These are phyloP conservation scores for Panellus pusillus DNA, from an alignment of 768 basidiomycete species.

Conservation along the genomic window DNA sequence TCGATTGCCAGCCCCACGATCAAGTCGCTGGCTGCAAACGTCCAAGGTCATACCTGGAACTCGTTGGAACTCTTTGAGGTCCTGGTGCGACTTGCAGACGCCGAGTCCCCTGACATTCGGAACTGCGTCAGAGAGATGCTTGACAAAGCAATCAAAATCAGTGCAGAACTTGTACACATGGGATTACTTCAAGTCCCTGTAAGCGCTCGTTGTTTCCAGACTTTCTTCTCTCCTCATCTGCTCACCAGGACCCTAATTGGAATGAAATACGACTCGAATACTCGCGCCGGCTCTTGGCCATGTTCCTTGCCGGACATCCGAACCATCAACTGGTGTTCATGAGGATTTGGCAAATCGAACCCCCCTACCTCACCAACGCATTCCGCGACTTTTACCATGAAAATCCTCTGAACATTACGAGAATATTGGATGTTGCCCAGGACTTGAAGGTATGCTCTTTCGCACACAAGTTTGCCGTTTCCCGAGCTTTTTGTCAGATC, in stretches of 20 bases:
- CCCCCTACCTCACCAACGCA: conserved; percentile 80
- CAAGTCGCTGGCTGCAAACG: conserved; percentile 84
- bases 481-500: conserved; percentile 49
- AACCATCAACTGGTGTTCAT: conserved; percentile 97
- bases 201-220: conserved; percentile 32
- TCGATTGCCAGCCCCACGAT: conserved; percentile 86
- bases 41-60: conserved; percentile 94
- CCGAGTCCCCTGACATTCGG: conserved; percentile 69
- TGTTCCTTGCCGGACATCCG: conserved; percentile 91
- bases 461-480: neutral
- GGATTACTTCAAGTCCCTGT: conserved; percentile 90
- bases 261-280: conserved; percentile 87
- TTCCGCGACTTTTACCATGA: conserved; percentile 93
- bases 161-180: conserved; percentile 92
- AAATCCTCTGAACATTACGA: conserved; percentile 88
- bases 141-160: conserved; percentile 91
- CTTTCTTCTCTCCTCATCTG: conserved; percentile 15
- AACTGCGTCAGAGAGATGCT: conserved; percentile 85
- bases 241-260: conserved; percentile 72
- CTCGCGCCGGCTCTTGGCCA: conserved; percentile 76
- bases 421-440: conserved; percentile 93
- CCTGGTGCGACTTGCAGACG: conserved; percentile 75
- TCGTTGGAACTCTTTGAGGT: conserved; percentile 88
- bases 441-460: conserved; percentile 75
- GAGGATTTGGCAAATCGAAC: conserved; percentile 91